phyloP scores from a whole-genome alignment of 129 eudicot species.

The Apium graveolens region DNA sequence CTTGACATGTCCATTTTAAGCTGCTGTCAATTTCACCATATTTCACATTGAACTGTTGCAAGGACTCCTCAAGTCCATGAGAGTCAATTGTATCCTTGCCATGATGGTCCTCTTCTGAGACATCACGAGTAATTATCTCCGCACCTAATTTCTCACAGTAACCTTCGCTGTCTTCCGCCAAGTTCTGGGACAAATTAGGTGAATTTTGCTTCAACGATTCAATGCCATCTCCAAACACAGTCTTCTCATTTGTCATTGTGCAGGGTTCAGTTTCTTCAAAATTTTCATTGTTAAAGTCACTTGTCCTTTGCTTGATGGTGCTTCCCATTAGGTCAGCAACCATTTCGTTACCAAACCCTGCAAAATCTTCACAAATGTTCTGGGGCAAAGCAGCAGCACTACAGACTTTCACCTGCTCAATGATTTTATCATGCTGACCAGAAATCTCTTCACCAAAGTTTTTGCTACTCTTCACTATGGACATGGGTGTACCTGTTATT shows the following conservation, averaged over 20 bases:
- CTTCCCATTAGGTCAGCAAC: background rate
- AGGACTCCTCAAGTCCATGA: background rate
- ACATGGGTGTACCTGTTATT: constrained; percentile 1
- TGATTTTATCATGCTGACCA: background rate
- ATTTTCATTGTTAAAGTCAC: background rate
- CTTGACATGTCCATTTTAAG: background rate
- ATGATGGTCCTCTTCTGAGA: background rate
- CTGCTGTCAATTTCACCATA: background rate
- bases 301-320: background rate
- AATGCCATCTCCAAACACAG: background rate
- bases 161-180: background rate
- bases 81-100: background rate
- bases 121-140: background rate
- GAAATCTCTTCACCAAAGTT: background rate
- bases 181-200: background rate
- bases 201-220: background rate
- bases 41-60: background rate
- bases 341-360: background rate
- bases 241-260: background rate
- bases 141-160: background rate
- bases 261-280: background rate
- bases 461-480: background rate
- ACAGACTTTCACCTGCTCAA: background rate
- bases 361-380: background rate
- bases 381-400: background rate